Evolutionary conservation across 257 asterid genomes (phyloP), one percentile per base, ranked within the genome.

Genomic region (Datura wrightii): DNA sequence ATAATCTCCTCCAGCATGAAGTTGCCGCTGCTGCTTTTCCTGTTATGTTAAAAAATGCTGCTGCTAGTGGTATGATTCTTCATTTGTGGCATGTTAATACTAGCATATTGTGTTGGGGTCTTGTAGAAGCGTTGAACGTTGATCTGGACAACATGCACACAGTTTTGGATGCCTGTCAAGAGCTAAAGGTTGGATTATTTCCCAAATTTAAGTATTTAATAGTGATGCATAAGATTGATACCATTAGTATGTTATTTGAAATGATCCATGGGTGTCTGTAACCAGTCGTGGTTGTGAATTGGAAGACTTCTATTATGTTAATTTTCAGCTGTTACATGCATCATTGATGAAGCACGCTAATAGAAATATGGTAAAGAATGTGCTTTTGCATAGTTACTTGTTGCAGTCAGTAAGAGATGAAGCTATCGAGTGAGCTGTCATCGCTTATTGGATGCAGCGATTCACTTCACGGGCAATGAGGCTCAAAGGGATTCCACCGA

Each of bases 91-190:
- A 90, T 84, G 92, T 88, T 71, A 95, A 97, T 79, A 93, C 96
- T 79, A 88, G 71, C 89, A 87, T 95, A 91, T 85, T 97, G 79
- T 71, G 95, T 86, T 91, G 97, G 72, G 99, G 99, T 85, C 88
- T 97, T 85, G 83, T 90, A 63, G 95, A 95, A 87, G 92, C 97
- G 36, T 84, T 90, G 88, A 88, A 87, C 87, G 84, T 88, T 85
- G 98, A 97, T 74, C 90, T 93, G 53, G 98, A 93, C 86, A 87
- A 83, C 84, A 84, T 89, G 65, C 82, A 63, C 37, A 90, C 90
- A 89, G 88, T 94, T 85, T 86, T 94, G 94, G 99, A 97, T 87
- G 91, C 88, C 71, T 95, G 97, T 86, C 93, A 92, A 88, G 98
- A 97, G 86, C 86, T 92, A 82, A 92, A 97, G 99, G 99, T 94